A percentile compares a stretch with the other conserved stretches of the same genome.
Evolutionary conservation across 2,329 filamentous ascomycete genomes (phyloP).

Genomic region (Microsporum audouinii): DNA sequence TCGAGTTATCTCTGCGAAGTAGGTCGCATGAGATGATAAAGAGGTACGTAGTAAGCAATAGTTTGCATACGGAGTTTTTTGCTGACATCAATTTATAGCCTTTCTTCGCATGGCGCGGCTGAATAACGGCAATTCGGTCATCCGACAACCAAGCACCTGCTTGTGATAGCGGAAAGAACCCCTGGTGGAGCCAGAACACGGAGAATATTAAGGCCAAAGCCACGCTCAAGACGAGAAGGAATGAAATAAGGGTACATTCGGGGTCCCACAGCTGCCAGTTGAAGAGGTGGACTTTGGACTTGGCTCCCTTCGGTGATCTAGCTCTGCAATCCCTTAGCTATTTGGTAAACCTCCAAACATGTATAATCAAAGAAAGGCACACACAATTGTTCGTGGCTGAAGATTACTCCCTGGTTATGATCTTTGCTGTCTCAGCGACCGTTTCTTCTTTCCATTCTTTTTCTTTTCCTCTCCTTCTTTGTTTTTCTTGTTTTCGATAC

Average conservation of each 20-base stretch:
- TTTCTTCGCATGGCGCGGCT: neutral
- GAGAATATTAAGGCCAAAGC: neutral
- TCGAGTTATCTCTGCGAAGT: too few species aligned
- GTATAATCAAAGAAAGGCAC: neutral
- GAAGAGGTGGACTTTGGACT: neutral
- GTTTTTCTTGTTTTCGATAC: neutral
- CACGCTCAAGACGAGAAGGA: neutral
- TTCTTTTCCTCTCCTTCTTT: neutral
- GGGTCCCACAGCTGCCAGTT: neutral
- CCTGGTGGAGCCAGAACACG: neutral
- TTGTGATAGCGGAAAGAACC: neutral
- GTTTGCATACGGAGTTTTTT: neutral
- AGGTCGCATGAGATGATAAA: neutral
- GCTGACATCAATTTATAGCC: neutral
- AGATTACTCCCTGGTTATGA: neutral
- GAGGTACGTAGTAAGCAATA: neutral
- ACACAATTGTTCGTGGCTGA: neutral
- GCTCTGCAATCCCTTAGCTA: neutral
- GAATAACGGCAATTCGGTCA: neutral
- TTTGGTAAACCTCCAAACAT: neutral
- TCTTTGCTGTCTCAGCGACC: neutral
- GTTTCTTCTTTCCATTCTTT: neutral
- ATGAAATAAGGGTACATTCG: neutral
- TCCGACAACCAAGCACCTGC: neutral
- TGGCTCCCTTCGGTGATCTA: neutral